These are phyloP conservation scores for Papiliotrema nemorosa DNA, from an alignment of 1,284 basidiomycete species.

Conservation along the genomic window DNA sequence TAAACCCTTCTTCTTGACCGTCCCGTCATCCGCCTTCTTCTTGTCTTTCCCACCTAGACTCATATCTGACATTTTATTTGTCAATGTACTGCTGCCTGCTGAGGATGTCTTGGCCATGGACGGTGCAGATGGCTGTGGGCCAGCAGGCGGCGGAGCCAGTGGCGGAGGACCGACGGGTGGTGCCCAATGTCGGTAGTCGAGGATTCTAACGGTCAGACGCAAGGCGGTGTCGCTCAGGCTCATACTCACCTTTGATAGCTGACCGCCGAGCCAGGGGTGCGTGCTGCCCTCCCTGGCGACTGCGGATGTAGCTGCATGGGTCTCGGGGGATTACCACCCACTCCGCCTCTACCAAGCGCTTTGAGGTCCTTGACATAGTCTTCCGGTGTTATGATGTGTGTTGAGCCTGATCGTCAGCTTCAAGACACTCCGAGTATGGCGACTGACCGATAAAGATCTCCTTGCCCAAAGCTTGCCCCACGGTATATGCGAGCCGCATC, in stretches of 20 bases:
- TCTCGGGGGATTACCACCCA: slow-evolving; percentile 66
- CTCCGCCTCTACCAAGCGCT: slow-evolving; percentile 70
- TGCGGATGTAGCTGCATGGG: slow-evolving; percentile 55
- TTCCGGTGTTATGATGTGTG: slow-evolving; percentile 78
- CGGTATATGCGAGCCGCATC: slow-evolving; percentile 79
- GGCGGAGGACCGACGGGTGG: slow-evolving; percentile 46
- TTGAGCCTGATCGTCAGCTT: slow-evolving; percentile 64
- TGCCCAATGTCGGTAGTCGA: slow-evolving; percentile 47
- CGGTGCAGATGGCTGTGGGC: slow-evolving; percentile 8
- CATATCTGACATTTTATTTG: slow-evolving; percentile 19
- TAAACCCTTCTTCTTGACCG: slow-evolving; percentile 73
- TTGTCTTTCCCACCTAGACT: slow-evolving; percentile 22
- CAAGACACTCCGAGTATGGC: neutral
- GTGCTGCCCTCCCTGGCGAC: slow-evolving; percentile 49
- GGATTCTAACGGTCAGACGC: slow-evolving; percentile 24
- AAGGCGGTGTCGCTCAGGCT: neutral
- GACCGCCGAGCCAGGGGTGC: slow-evolving; percentile 68
- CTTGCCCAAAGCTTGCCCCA: slow-evolving; percentile 70
- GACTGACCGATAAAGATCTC: slow-evolving; percentile 84
- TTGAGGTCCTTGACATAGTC: slow-evolving; percentile 82
- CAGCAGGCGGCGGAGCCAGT: slow-evolving; percentile 32
- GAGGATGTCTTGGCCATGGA: slow-evolving; percentile 15
- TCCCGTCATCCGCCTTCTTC: slow-evolving; percentile 50
- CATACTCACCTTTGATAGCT: slow-evolving; percentile 57
- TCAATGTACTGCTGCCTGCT: slow-evolving; percentile 10